Base-by-base conservation (phyloP, 1,284 basidiomycete species). In the Trichosporon sp. region DNA sequence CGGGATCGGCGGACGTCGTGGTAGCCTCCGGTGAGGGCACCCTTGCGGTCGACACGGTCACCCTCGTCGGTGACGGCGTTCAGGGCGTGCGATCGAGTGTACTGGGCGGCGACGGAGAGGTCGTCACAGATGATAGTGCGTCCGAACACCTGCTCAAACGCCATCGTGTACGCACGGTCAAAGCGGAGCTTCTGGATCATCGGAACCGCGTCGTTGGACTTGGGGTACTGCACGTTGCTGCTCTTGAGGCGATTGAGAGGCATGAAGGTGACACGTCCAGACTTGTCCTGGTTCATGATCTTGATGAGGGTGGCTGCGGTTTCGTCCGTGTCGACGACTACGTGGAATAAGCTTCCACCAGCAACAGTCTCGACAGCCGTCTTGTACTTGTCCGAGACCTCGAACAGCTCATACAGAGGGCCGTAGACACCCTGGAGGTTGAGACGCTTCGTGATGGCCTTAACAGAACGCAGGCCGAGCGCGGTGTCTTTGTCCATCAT, bases 401-500 rank as follows among this genome's bases (percentile, higher is more conserved):
- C 91, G 78, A 98, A 98, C 0, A 99, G 88, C 70, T 92, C 90
- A 80, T 98, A 99, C 12, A 99, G 83, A 2, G 97, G 95, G 0
- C 97, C 97, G 76, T 95, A 92, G 12, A 98, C 95, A 2, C 86
- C 87, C 15, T 88, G 85, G 1, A 98, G 84, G 12, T 87, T 86
- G 67, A 92, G 86, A 13, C 90, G 86, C 72, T 90, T 88, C 0
- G 90, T 89, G 69, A 98, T 95, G 62, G 87, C 87, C 72, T 92
- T 90, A 0, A 98, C 91, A 3, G 94, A 89, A 31, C 90, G 87
- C 13, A 98, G 86, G 60, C 95, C 96, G 71, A 88, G 88, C 3
- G 91, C 92, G 0, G 95, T 98, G 76, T 98, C 93, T 92, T 93
- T 92, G 82, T 98, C 95, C 93, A 98, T 97, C 89, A 95, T 98